Conservation (phyloP, 306 rosid genomes). For the Geum urbanum region DNA sequence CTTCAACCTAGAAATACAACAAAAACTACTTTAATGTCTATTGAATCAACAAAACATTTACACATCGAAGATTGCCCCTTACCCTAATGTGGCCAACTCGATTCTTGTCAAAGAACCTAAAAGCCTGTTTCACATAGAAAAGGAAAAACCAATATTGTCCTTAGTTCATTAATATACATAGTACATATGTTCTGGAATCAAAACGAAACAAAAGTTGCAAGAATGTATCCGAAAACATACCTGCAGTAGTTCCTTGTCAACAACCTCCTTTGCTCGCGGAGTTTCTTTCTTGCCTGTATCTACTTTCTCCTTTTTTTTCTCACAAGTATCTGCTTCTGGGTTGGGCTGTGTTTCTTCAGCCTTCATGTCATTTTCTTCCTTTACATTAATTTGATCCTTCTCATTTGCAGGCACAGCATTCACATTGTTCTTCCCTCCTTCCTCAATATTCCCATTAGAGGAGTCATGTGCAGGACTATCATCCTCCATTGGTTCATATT, state of each 20-base stretch:
- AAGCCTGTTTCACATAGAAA: conserved; percentile 60
- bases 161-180: conserved; percentile 5
- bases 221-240: conserved; percentile 32
- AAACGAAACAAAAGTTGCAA: not conserved
- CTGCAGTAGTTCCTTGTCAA: conserved; percentile 80
- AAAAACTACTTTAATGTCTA: conserved; percentile 15
- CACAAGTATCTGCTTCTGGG: conserved; percentile 28
- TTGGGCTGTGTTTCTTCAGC: conserved; percentile 39
- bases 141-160: not conserved
- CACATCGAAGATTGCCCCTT: conserved; percentile 10
- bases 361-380: conserved; percentile 37
- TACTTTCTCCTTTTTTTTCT: conserved; percentile 44
- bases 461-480: conserved; percentile 43
- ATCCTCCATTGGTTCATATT: conserved; percentile 67
- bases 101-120: conserved; percentile 84
- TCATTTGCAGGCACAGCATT: conserved; percentile 44
- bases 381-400: conserved; percentile 36
- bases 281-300: conserved; percentile 51
- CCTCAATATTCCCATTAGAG: conserved; percentile 32
- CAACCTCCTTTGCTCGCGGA: conserved; percentile 44
- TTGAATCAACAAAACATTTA: conserved; percentile 5
- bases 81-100: conserved; percentile 82
- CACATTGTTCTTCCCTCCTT: conserved; percentile 30
- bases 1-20: conserved; percentile 73
- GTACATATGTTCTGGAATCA: not conserved